Base-by-base conservation (phyloP, 2,329 filamentous ascomycete genomes). In the Aureobasidium namibiae region DNA sequence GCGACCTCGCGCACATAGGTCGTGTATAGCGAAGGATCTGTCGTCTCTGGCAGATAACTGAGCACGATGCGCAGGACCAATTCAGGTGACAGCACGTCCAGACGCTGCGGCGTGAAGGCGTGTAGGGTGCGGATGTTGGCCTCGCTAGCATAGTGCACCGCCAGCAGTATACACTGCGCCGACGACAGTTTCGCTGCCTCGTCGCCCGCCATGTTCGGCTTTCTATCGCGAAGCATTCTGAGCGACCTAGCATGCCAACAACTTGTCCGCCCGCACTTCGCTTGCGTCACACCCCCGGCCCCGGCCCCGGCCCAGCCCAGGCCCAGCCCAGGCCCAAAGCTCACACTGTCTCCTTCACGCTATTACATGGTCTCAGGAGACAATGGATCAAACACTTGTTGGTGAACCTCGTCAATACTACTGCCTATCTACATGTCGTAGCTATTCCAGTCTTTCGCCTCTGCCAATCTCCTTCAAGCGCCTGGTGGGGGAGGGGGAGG, bases 31-130 rank as follows among this genome's bases (percentile, higher is more conserved):
- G 73, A 73, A 5, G 89, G 84, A 5, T 81, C 81, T 5, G 84
- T 68, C 44, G 81, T 86, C 71, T 92, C 89, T 26, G 90, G 90
- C 1, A 95, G 78, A 68, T 87, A 89, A 21, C 86, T 89, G 46
- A 95, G 79, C 23, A 95, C 74, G 56, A 94, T 84, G 45, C 87
- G 84, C 60, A 94, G 77, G 24, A 89, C 69, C 14, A 90, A 75
- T 60, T 88, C 83, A 45, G 81, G 79, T 29, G 80, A 78, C 58
- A 94, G 76, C 38, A 85, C 78, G 58, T 80, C 75, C 56, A 74
- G 72, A 65, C 88, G 76, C 39, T 78, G 75, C 23, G 80, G 76
- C 56, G 83, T 79, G 62, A 94, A 76, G 56, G 76, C 77, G 60
- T 81, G 78, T 61, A 94, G 75, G 63, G 80, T 79, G 65, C 79